These are phyloP conservation scores for Aureobasidium melanogenum DNA, from an alignment of 2,329 filamentous ascomycete genomes.

Conservation along the genomic window DNA sequence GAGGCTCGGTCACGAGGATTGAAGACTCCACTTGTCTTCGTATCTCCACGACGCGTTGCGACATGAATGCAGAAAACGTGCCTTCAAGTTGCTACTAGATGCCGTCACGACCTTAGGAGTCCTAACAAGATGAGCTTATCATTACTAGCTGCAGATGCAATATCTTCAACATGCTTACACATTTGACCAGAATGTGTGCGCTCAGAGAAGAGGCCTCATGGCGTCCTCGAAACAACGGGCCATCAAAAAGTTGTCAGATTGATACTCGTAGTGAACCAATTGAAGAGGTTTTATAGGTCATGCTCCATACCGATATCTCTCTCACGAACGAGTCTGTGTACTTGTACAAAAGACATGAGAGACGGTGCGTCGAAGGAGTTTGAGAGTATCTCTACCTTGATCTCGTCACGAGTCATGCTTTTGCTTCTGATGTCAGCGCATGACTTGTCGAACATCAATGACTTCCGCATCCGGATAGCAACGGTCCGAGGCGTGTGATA, in stretches of 20 bases:
- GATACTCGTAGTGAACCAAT: no score
- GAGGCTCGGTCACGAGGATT: not conserved
- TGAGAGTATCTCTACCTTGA: not conserved
- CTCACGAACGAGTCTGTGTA: not conserved
- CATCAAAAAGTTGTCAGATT: no score
- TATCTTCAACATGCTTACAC: not conserved
- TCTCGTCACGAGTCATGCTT: not conserved
- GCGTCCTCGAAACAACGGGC: not conserved
- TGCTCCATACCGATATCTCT: no score
- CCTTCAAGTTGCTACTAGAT: not conserved
- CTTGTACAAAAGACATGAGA: not conserved
- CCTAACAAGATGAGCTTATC: no score
- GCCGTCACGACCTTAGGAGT: not conserved
- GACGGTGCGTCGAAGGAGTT: not conserved
- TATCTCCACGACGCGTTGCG: not conserved
- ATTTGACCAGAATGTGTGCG: not conserved
- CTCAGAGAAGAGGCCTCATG: not conserved
- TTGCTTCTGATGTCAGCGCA: not conserved
- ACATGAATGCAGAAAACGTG: not conserved
- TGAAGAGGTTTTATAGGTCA: not conserved
- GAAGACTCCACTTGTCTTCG: not conserved
- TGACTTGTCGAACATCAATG: not conserved
- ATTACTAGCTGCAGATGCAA: no score
- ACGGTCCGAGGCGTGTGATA: slow-evolving; percentile 1
- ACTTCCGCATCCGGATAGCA: slow-evolving; percentile 5